These are phyloP conservation scores for Podospora didyma DNA, from an alignment of 495 filamentous ascomycete species.

Conservation along the genomic window DNA sequence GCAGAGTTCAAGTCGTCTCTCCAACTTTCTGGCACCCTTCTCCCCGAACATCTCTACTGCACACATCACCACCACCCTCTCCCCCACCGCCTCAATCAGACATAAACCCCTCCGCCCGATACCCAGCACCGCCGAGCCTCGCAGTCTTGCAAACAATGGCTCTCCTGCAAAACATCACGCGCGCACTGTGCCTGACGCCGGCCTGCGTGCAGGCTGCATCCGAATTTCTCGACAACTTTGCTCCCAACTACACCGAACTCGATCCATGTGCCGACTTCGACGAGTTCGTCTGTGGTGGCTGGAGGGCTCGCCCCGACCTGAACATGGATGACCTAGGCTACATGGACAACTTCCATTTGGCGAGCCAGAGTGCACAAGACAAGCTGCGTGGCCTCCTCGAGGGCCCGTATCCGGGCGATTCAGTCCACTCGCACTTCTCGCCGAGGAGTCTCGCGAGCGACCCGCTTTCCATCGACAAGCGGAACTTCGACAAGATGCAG, in stretches of 20 bases:
- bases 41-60: too few species aligned
- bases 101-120: too few species aligned
- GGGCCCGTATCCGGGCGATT: slow-evolving; percentile 46
- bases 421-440: slow-evolving; percentile 46
- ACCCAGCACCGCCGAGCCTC: too few species aligned
- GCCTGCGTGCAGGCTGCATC: slow-evolving; percentile 67
- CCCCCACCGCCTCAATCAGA: too few species aligned
- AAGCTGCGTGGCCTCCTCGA: slow-evolving; percentile 63
- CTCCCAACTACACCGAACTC: slow-evolving; percentile 56
- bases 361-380: slow-evolving; percentile 55
- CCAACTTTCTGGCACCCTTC: too few species aligned
- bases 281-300: slow-evolving; percentile 64
- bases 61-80: too few species aligned
- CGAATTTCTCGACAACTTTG: slow-evolving; percentile 60
- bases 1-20: too few species aligned
- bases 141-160: too few species aligned
- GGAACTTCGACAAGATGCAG: slow-evolving; percentile 65
- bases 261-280: slow-evolving; percentile 71
- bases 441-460: slow-evolving; percentile 32
- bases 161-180: slow-evolving; percentile 2
- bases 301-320: slow-evolving; percentile 61
- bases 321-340: slow-evolving; percentile 62
- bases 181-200: slow-evolving; percentile 49
- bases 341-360: slow-evolving; percentile 54
- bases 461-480: slow-evolving; percentile 38